These are phyloP conservation scores for Physaria fendleri DNA, from an alignment of 345 rosid genomes.

Conservation along the genomic window DNA sequence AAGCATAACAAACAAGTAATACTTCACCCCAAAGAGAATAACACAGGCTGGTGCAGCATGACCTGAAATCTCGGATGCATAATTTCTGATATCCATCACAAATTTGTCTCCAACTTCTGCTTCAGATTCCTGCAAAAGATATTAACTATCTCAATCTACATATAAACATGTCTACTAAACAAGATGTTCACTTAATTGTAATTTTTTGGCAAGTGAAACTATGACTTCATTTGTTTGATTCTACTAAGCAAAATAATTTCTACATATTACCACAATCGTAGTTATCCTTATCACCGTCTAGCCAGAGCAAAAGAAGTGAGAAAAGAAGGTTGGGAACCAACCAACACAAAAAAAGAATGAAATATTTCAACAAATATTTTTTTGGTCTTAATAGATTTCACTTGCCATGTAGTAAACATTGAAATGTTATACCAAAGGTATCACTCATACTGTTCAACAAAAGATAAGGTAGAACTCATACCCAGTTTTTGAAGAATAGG, in stretches of 20 bases:
- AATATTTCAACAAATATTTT: no score
- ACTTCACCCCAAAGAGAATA: conserved; percentile 65
- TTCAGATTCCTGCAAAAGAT: conserved; percentile 34
- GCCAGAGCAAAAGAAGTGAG: no score
- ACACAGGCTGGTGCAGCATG: conserved; percentile 51
- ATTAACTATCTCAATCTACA: background rate
- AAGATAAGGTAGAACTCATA: no score
- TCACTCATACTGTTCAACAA: no score
- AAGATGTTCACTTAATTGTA: background rate
- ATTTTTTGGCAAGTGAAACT: background rate
- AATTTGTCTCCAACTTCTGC: conserved; percentile 40
- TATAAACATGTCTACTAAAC: background rate
- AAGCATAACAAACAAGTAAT: background rate
- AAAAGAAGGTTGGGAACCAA: no score
- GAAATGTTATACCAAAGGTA: no score
- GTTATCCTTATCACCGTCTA: no score
- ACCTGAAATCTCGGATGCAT: conserved; percentile 47
- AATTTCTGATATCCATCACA: conserved; percentile 51
- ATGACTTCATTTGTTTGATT: background rate
- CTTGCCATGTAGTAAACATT: no score
- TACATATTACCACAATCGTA: no score
- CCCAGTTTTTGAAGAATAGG: no score
- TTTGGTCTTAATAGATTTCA: no score
- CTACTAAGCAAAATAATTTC: background rate
- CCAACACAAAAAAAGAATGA: no score